Evolutionary conservation across 192 early-diverging fungal genomes (phyloP).

Genomic region (Entomortierella parvispora): DNA sequence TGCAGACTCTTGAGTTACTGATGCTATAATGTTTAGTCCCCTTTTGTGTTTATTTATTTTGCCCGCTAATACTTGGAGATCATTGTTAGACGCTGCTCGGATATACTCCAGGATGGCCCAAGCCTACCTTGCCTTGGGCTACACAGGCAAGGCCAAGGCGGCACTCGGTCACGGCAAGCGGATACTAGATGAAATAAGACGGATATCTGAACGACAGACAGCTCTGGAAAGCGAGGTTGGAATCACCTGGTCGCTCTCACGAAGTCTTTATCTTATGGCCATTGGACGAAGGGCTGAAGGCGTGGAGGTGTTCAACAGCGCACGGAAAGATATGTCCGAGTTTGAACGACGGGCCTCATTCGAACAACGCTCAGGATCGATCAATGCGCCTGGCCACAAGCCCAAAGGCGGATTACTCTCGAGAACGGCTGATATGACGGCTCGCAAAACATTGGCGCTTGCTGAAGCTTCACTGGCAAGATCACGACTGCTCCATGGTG

Average conservation of each 20-base stretch:
- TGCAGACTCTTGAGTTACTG: background rate
- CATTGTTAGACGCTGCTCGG: constrained; percentile 55
- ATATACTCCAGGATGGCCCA: constrained; percentile 61
- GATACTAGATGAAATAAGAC: constrained; percentile 33
- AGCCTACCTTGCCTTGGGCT: constrained; percentile 72
- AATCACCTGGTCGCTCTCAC: constrained; percentile 61
- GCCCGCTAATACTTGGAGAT: too few species aligned
- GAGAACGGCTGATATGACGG: constrained; percentile 18
- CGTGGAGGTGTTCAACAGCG: constrained; percentile 41
- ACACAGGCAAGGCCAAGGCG: constrained; percentile 76
- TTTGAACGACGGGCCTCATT: background rate
- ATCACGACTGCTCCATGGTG: constrained; percentile 40
- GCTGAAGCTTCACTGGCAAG: constrained; percentile 55
- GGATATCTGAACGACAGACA: background rate
- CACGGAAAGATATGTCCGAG: constrained; percentile 3
- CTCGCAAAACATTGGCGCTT: constrained; percentile 28
- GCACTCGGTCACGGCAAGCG: constrained; percentile 62
- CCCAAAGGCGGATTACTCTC: constrained; percentile 1
- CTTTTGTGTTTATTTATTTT: too few species aligned
- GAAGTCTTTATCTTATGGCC: constrained; percentile 64
- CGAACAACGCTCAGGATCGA: too few species aligned
- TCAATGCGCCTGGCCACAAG: background rate
- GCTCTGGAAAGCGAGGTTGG: constrained; percentile 24
- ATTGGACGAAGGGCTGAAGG: constrained; percentile 71
- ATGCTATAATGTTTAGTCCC: too few species aligned